A percentile compares a stretch with the other conserved stretches of the same genome.
These are phyloP conservation scores for Pyrus bretschneideri DNA, from an alignment of 306 rosid species.

Conservation along the genomic window DNA sequence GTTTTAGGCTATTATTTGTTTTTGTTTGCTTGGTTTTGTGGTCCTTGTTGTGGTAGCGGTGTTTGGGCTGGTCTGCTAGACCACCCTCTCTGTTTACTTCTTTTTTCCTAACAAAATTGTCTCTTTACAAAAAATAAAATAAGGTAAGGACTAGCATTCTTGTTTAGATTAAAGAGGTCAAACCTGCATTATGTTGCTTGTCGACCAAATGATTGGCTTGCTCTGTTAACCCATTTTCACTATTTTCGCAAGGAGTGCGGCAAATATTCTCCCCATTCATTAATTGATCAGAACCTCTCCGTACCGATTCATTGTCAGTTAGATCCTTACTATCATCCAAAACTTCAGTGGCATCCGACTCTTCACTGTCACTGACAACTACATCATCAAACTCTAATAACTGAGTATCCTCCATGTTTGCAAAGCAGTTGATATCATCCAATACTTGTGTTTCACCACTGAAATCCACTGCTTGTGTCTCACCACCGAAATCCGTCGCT, in stretches of 20 bases:
- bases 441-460: conserved; percentile 41
- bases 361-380: conserved; percentile 28
- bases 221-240: conserved; percentile 17
- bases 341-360: conserved; percentile 40
- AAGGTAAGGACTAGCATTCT: background rate
- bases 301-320: conserved; percentile 19
- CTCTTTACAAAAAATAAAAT: background rate
- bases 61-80: no score
- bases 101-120: no score
- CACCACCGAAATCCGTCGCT: conserved; percentile 10
- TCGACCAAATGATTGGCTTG: conserved; percentile 1
- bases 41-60: no score
- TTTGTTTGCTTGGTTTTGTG: no score
- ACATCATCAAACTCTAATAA: conserved; percentile 32
- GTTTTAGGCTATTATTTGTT: no score
- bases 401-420: conserved; percentile 30
- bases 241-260: background rate
- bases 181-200: conserved; percentile 40
- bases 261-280: conserved; percentile 13
- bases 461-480: conserved; percentile 20
- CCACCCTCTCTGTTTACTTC: no score
- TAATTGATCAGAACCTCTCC: conserved; percentile 5
- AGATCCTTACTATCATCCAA: conserved; percentile 31
- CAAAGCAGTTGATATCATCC: conserved; percentile 33
- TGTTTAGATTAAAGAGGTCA: background rate